Evolutionary conservation across 2,329 filamentous ascomycete species (phyloP).

Genomic region (Trichoderma koningiopsis): DNA sequence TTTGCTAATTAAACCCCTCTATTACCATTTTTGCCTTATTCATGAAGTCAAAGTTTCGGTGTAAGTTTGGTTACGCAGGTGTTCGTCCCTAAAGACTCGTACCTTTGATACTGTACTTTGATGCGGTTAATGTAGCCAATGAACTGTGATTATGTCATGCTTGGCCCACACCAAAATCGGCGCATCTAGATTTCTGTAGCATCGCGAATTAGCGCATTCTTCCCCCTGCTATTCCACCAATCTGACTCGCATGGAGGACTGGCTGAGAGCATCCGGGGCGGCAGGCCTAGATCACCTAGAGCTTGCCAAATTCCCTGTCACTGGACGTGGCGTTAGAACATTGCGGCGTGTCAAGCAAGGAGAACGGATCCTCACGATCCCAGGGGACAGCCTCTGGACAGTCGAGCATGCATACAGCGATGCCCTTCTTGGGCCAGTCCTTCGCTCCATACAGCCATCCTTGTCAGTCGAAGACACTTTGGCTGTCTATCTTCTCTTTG

Average conservation of each 20-base stretch:
- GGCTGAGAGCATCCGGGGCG: constrained; percentile 38
- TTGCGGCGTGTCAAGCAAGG: constrained; percentile 37
- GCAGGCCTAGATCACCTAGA: constrained; percentile 37
- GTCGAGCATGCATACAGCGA: constrained; percentile 38
- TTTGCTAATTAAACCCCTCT: no score
- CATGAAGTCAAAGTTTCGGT: no score
- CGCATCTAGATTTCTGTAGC: background rate
- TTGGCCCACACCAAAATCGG: background rate
- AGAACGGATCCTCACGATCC: constrained; percentile 40
- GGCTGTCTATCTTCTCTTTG: constrained; percentile 39
- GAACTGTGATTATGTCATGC: background rate
- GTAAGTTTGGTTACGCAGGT: no score
- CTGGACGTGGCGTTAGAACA: constrained; percentile 38
- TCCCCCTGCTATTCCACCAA: background rate
- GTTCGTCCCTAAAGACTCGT: background rate
- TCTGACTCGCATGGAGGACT: constrained; percentile 35
- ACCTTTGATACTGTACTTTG: no score
- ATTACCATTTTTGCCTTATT: no score
- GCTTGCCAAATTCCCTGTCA: constrained; percentile 38
- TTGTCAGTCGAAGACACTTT: constrained; percentile 40
- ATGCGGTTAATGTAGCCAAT: background rate
- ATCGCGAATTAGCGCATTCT: background rate
- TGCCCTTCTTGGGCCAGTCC: constrained; percentile 37
- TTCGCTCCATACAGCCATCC: constrained; percentile 36
- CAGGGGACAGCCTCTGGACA: constrained; percentile 37